Evolutionary conservation across 257 asterid genomes (phyloP), one percentile per base, ranked within the genome.

Genomic region (Plectranthus barbatus): DNA sequence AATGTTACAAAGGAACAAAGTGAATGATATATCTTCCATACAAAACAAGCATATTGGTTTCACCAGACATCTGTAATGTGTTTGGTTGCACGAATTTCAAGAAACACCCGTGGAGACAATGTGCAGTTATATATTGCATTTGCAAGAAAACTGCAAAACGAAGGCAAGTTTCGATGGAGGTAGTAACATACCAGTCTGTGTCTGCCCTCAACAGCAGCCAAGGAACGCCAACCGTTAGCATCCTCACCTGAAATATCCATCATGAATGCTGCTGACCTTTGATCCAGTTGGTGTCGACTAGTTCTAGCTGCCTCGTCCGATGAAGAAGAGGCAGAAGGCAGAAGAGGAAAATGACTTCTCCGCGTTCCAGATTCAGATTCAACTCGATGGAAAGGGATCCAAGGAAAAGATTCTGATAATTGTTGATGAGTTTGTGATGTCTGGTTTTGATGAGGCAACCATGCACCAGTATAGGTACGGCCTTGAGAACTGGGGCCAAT

Each of bases 131-230:
- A 39, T 23, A 61, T 40, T 23, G 61, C 31, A 73, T 19, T 55
- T 39, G 60, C 60, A 31, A 23, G 31, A 62, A 46, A 20, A 66
- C 31, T 36, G 33, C 4, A 48, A 50, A 62, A 56, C 29, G 55
- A 9, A 46, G 73, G 31, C 7, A 46, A 51, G 29, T 1, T 39
- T 60, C 23, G 34, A 48, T 44, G 56, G 19, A 63, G 13, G 44
- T 68, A 62, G 44, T 68, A 62, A 72, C 69, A 34, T 75, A 83
- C 87, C 83, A 88, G 74, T 75, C 94, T 86, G 29, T 84, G 90
- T 60, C 96, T 82, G 64, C 87, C 82, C 70, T 85, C 93, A 40
- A 79, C 85, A 60, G 87, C 81, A 61, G 90, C 80, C 47, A 77
- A 62, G 61, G 90, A 82, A 74, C 77, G 90, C 92, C 84, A 79